phyloP scores from a whole-genome alignment of 345 rosid species.

The Lepidium africanum region DNA sequence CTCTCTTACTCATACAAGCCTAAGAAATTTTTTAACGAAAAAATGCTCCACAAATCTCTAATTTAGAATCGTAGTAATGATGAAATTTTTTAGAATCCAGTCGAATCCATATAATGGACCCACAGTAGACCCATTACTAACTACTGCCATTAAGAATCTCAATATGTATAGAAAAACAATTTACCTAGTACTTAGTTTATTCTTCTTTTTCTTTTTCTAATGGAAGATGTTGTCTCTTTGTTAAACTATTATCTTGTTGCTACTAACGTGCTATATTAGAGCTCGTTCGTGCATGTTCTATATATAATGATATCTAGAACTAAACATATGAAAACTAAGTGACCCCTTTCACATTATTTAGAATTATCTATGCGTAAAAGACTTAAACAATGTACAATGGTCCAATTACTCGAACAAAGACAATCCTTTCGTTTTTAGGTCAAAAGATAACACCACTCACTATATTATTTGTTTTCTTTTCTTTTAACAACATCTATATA shows the following conservation, averaged over 20 bases:
- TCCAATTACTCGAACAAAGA: conserved; percentile 5
- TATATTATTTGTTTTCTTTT: neutral
- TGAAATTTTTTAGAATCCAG: neutral
- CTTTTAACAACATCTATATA: neutral
- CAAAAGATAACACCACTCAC: neutral
- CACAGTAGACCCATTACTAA: neutral
- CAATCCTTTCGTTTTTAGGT: neutral
- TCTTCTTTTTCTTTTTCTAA: neutral
- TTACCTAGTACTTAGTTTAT: neutral
- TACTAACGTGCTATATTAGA: conserved; percentile 1
- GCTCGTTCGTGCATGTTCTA: neutral
- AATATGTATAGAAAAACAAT: neutral
- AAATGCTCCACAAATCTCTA: neutral
- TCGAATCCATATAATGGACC: conserved; percentile 8
- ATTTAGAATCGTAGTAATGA: neutral
- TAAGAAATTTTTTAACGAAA: neutral
- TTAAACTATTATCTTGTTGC: neutral
- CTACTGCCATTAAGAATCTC: conserved; percentile 3
- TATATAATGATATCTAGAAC: neutral
- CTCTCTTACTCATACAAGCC: neutral
- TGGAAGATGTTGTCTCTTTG: neutral
- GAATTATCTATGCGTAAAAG: neutral
- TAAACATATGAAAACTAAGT: neutral
- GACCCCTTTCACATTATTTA: neutral
- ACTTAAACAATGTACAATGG: neutral